Evolutionary conservation across 129 eudicot species (phyloP), one percentile per base, ranked within the genome.

Genomic region (Artemisia tridentata): DNA sequence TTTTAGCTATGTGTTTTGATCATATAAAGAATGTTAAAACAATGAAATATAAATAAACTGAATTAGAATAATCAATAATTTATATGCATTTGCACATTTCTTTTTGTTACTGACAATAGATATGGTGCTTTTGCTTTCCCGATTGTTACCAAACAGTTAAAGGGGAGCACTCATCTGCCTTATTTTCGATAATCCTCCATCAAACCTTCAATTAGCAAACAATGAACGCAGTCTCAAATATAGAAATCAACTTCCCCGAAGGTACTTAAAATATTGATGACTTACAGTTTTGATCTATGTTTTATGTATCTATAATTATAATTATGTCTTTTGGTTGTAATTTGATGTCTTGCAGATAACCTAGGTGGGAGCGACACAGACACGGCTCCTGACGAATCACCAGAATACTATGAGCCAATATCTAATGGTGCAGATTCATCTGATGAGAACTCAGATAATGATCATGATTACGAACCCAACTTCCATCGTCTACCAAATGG

Each of bases 341-440:
- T 12, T 43, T 31, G 16, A 25, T 17, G 20, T 23, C 27, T 57
- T 58, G 67, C 81, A 84, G 96, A 86, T 17, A 83, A 81, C 88
- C 82, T 78, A 51, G 79, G 77, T 57, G 95, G 85, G n/a, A 89
- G 88, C 75, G 95, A 89, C 69, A 83, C 98, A 31, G 98, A 85
- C 43, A 68, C 92, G 9, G 77, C 73, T 67, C 60, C 81, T 71
- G 92, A 90, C 49, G 98, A 82, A 5, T 77, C 85, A 18, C 85
- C 84, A 29, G 98, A 89, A 10, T 87, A 83, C 69, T 92, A 92
- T 75, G 84, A 85, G 72, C 96, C 95, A 17, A 85, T 89, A 55
- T 69, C 31, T n/a, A 84, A 73, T 13, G 89, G 64, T 23, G 88
- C 72, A 4, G 84, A 79, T 16, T 59, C 67, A 25, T 77, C 87